Evolutionary conservation across 768 basidiomycete species (phyloP).

Genomic region (Podaxis sp.): DNA sequence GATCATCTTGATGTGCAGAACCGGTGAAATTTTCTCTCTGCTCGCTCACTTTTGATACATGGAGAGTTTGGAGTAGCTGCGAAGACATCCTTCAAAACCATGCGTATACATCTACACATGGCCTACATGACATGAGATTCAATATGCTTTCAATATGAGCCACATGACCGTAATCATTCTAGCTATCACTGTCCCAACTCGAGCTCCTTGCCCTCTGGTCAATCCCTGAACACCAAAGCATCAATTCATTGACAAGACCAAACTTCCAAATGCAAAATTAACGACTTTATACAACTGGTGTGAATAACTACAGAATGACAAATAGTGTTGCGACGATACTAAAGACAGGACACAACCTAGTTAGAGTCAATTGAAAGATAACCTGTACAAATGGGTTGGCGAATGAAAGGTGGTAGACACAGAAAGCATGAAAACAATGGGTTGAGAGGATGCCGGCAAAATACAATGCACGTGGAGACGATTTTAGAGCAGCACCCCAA

Average conservation of each 20-base stretch:
- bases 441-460: conserved; percentile 59
- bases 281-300: conserved; percentile 51
- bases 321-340: conserved; percentile 61
- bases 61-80: not conserved
- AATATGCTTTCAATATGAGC: not conserved
- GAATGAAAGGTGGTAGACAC: conserved; percentile 38
- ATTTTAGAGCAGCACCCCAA: conserved; percentile 34
- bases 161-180: not conserved
- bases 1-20: conserved; percentile 15
- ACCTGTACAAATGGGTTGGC: conserved; percentile 54
- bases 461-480: conserved; percentile 58
- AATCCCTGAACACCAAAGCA: not conserved
- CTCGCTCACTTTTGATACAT: not conserved
- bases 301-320: conserved; percentile 72
- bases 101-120: not conserved
- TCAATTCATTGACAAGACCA: not conserved
- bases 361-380: conserved; percentile 45
- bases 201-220: not conserved
- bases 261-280: conserved; percentile 30
- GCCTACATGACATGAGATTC: not conserved
- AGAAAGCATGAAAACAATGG: conserved; percentile 51
- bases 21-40: conserved; percentile 19
- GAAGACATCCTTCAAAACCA: not conserved
- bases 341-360: conserved; percentile 61
- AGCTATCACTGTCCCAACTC: not conserved